Evolutionary conservation across 495 filamentous ascomycete species (phyloP), one percentile per base, ranked within the genome.

Genomic region (Aspergillus sparsus): DNA sequence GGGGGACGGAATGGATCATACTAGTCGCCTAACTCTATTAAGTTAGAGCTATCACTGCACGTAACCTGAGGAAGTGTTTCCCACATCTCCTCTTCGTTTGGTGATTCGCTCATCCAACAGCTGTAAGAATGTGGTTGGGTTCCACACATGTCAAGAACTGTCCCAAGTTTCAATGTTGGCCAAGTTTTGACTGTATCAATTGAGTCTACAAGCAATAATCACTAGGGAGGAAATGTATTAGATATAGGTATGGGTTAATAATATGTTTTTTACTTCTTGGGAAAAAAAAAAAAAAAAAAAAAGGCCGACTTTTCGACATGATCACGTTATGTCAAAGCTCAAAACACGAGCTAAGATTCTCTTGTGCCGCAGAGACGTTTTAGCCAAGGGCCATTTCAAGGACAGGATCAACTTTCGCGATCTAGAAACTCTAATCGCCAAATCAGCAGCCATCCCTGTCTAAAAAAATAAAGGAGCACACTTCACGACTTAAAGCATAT

Each of bases 311-410:
- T 2, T 55, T 46, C 42, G 5, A 7, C 1, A 18, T 7, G 21
- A 46, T 46, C 27, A 34, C 53, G 27, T 55, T 39, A 3, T 37
- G 21, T 27, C 21, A 27, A 27, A 3, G 21, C 21, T 27, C 21
- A 27, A 27, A 3, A 9, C 7, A 47, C 16, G 32, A 31, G 54
- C 44, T 49, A 57, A 58, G 16, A 51, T 41, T 37, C 33, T 37
- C 8, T 21, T 55, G 52, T 59, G 49, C 49, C 27, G 49, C 49
- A 59, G 49, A 53, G 27, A 33, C 13, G 56, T 52, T 58, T 58
- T 49, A 58, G 55, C 56, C 56, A 37, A 58, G 35, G 56, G 33
- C 53, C 47, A 51, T 42, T 32, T 36, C 9, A 8, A 58, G 56
- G 42, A 51, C 51, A 41, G 15, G 35, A 50, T 51, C 18, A 42